Evolutionary conservation across 2,329 filamentous ascomycete genomes (phyloP), one percentile per base, ranked within the genome.

Genomic region (Trichoderma atrobrunneum): DNA sequence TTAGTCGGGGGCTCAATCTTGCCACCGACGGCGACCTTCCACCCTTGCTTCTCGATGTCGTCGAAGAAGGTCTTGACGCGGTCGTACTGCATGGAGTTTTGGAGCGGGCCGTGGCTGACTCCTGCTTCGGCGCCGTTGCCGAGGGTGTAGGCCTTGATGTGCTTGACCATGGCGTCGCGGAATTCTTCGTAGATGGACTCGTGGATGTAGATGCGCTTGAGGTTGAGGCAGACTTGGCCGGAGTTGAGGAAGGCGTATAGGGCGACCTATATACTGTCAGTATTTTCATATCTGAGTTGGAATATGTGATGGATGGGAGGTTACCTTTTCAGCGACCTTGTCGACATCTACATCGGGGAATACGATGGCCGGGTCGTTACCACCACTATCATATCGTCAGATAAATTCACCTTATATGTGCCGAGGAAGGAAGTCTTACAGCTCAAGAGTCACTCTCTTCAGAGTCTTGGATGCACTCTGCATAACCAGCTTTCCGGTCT

Each of bases 401-500:
- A 21, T 21, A 7, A 7, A 18, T 14, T 24, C 10, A 1, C 1
- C 3, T 24, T 7, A 1, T 1, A 3, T 43, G 7, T 24, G n/a
- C 16, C 18, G 0, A 2, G 3, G n/a, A n/a, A 21, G n/a, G 21
- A 21, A 21, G 4, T 6, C 28, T 26, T 70, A 70, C 67, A 90
- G 87, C 80, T 92, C 90, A 21, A 92, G 84, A 2, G 87, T 89
- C 7, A 91, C 86, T 77, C 90, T 90, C 82, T 91, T 92, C 75
- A 90, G 80, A 12, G 86, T 92, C 1, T 86, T 83, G 5, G 90
- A 86, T 0, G 92, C 91, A 78, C 89, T 87, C 77, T 92, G 91
- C 87, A 93, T 92, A 69, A 95, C 93, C 71, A 89, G 84, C 70
- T 89, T 88, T 1, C 91, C 93, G 0, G 92, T 93, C 2, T 84